These are phyloP conservation scores for Dalbergia cochinchinensis DNA, from an alignment of 306 rosid genomes.

Conservation along the genomic window DNA sequence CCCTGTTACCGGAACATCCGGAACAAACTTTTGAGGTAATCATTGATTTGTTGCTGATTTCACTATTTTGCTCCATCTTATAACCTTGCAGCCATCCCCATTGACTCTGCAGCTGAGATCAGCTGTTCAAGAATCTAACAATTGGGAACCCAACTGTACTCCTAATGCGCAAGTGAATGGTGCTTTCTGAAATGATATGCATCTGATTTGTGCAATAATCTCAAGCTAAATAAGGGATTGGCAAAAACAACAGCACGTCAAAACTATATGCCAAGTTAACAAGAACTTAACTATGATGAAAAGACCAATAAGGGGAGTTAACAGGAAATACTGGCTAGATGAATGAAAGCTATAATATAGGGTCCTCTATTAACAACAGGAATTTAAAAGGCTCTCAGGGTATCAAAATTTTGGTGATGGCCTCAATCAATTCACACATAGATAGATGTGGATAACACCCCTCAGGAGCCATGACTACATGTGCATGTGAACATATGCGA, in stretches of 20 bases:
- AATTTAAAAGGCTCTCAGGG: slow-evolving; percentile 17
- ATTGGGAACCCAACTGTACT: not conserved
- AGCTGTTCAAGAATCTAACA: not conserved
- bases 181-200: slow-evolving; percentile 14
- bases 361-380: slow-evolving; percentile 19
- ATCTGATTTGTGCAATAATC: slow-evolving; percentile 17
- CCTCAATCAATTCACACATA: not conserved
- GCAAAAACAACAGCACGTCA: not conserved
- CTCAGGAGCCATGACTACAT: slow-evolving; percentile 17
- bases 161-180: not conserved
- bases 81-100: slow-evolving; percentile 4
- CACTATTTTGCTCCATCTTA: not conserved
- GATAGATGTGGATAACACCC: not conserved
- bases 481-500: not conserved
- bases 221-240: slow-evolving; percentile 3
- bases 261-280: not conserved
- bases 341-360: not conserved
- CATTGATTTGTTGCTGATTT: not conserved
- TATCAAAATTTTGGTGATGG: slow-evolving; percentile 11
- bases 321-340: not conserved
- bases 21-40: not conserved
- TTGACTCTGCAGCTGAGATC: slow-evolving; percentile 1
- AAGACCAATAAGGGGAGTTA: not conserved
- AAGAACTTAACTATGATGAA: slow-evolving; percentile 19
- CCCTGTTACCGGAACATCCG: not conserved